Conservation (phyloP, 2,329 filamentous ascomycete genomes). For the Colletotrichum scovillei region DNA sequence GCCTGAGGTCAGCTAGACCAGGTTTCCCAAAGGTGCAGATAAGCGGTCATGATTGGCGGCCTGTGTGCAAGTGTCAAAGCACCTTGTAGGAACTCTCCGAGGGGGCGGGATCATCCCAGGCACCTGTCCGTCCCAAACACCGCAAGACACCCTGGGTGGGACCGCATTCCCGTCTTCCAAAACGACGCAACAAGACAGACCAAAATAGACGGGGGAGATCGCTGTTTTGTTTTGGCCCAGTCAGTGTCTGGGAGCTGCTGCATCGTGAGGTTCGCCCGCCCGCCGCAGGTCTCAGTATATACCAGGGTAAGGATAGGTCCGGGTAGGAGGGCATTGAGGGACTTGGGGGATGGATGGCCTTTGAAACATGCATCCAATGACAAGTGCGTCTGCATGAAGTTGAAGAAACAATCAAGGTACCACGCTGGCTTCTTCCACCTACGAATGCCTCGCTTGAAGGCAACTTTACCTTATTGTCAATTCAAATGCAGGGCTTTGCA, state of each 20-base stretch:
- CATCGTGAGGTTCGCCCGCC: constrained; percentile 16
- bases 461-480: neutral
- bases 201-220: constrained; percentile 26
- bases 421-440: neutral
- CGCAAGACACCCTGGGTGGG: neutral
- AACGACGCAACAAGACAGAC: neutral
- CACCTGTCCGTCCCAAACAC: constrained; percentile 16
- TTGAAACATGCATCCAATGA: constrained; percentile 31
- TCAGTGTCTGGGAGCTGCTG: neutral
- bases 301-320: constrained; percentile 14
- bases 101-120: constrained; percentile 29
- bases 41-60: neutral
- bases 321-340: neutral
- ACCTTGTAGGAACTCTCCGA: constrained; percentile 24
- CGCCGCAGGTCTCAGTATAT: constrained; percentile 18
- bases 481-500: neutral
- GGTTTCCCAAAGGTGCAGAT: neutral
- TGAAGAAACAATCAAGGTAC: neutral
- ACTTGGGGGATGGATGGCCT: neutral
- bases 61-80: constrained; percentile 21
- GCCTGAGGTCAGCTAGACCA: neutral
- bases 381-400: constrained; percentile 10
- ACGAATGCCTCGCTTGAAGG: neutral
- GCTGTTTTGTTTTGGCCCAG: constrained; percentile 15
- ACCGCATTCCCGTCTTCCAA: constrained; percentile 4